These are phyloP conservation scores for Monosporascus sp. DNA, from an alignment of 2,329 filamentous ascomycete genomes.

Conservation along the genomic window DNA sequence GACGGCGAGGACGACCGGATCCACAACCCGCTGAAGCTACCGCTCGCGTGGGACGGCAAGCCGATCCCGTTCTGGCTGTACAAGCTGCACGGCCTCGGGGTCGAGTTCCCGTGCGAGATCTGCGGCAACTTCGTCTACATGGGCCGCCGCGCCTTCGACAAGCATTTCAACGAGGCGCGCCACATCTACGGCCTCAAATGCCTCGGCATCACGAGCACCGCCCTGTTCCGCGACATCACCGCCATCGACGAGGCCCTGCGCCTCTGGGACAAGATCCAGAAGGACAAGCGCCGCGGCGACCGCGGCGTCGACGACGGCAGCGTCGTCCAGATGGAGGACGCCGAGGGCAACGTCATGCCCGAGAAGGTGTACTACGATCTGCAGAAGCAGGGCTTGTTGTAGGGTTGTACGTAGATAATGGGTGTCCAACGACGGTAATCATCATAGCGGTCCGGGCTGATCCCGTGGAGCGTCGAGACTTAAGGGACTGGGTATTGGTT, in stretches of 20 bases:
- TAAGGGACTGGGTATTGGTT: no score
- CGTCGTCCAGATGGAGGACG: conserved; percentile 97
- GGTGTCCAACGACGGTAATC: neutral
- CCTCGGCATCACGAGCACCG: conserved; percentile 85
- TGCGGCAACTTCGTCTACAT: conserved; percentile 99
- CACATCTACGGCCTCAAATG: conserved; percentile 94
- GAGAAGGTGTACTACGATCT: conserved; percentile 97
- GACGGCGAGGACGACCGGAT: conserved; percentile 80
- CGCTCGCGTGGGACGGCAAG: conserved; percentile 96
- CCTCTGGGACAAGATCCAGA: conserved; percentile 89
- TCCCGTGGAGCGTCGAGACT: no score
- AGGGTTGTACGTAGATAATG: conserved; percentile 17
- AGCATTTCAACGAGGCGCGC: conserved; percentile 92
- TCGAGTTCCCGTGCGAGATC: conserved; percentile 93
- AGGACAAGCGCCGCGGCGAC: conserved; percentile 77
- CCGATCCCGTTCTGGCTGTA: conserved; percentile 99
- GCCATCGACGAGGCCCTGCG: conserved; percentile 82
- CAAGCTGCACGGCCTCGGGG: conserved; percentile 89
- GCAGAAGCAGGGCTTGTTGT: conserved; percentile 84
- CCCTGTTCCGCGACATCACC: conserved; percentile 89
- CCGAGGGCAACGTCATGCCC: conserved; percentile 96
- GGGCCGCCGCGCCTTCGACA: conserved; percentile 92
- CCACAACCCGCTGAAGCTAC: conserved; percentile 94
- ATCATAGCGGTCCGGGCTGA: no score
- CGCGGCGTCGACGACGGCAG: conserved; percentile 71